Evolutionary conservation across 768 basidiomycete genomes (phyloP), one percentile per base, ranked within the genome.

Genomic region (Rhodocollybia butyracea): DNA sequence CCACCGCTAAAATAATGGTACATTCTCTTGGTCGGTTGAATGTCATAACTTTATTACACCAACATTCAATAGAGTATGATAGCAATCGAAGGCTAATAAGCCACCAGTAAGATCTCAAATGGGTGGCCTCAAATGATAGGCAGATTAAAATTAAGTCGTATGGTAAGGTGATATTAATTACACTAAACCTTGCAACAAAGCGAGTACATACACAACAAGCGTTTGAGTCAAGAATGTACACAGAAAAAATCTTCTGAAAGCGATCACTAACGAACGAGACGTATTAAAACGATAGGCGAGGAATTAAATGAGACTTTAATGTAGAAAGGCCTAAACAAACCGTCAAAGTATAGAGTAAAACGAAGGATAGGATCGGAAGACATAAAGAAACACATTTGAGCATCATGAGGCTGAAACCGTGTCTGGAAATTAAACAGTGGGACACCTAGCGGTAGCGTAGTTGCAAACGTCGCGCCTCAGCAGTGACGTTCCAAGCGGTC

Each of bases 401-500:
- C n/a, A n/a, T n/a, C n/a, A n/a, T n/a, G n/a, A n/a, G n/a, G n/a
- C n/a, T n/a, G n/a, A n/a, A n/a, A n/a, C n/a, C n/a, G n/a, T n/a
- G n/a, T n/a, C n/a, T n/a, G n/a, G n/a, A n/a, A n/a, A n/a, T n/a
- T n/a, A n/a, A n/a, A n/a, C n/a, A n/a, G n/a, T n/a, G 17, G 34
- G 34, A 36, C 17, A 8, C 46, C 32, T 34, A 47, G 21, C 31
- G 46, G 46, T 21, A 47, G n/a, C n/a, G n/a, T 38, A 36, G 32
- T 22, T 71, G 70, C 46, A 75, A 64, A 34, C 71, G 64, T 48
- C 75, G 68, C n/a, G 85, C 82, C 59, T 91, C 88, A 17, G 84
- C 81, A 8, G 90, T 82, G 40, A 87, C 85, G 45, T 83, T 88
- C 89, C 89, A 94, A 41, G 83, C 81, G 21, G 76, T 83, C 61